Conservation (phyloP, 495 filamentous ascomycete species). For the Xylaria scruposa region DNA sequence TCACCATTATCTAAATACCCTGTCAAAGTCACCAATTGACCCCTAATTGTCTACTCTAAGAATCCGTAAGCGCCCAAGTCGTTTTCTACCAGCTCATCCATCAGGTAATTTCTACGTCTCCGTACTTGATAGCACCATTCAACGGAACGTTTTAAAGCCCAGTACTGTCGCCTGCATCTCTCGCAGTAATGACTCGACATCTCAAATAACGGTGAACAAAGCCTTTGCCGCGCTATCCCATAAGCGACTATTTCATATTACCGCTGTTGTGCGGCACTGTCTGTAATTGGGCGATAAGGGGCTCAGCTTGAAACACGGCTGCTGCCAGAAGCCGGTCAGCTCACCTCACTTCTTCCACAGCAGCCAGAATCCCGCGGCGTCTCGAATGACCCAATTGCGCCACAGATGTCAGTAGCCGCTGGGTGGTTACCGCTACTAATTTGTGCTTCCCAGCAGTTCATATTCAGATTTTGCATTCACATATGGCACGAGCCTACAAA, state of each 20-base stretch:
- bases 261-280: too few species aligned
- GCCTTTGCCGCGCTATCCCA: not conserved
- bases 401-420: constrained; percentile 6
- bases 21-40: not conserved
- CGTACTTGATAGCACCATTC: not conserved
- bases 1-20: not conserved
- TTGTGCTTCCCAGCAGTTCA: not conserved
- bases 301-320: constrained; percentile 19
- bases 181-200: not conserved
- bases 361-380: constrained; percentile 8
- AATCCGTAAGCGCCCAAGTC: not conserved
- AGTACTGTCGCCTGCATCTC: not conserved
- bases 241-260: not conserved
- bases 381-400: not conserved
- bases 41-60: not conserved
- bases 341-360: not conserved
- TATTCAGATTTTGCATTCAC: not conserved
- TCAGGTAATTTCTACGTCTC: not conserved
- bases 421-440: not conserved
- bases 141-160: not conserved
- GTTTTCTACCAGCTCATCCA: not conserved
- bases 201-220: not conserved
- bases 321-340: constrained; percentile 15
- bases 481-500: not conserved
- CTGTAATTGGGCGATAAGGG: constrained; percentile 1